Evolutionary conservation across 371 early-diverging fungal genomes (phyloP), one percentile per base, ranked within the genome.

Genomic region (Dichotomocladium elegans): DNA sequence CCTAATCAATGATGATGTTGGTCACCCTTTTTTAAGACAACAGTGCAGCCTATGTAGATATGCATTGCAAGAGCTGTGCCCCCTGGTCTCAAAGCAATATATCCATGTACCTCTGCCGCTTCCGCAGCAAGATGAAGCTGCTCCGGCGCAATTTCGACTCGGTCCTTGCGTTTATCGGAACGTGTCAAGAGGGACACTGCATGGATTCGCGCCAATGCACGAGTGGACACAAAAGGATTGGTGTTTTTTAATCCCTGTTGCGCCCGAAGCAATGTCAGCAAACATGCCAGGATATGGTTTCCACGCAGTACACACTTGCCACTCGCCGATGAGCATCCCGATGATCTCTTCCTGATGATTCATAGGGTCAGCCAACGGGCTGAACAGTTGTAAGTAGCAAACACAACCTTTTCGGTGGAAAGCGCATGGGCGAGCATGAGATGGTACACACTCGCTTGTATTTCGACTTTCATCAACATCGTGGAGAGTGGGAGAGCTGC

Each of bases 121-220:
- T 74, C 56, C n/a, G 84, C 83, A 4, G 88, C 90, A 51, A 77
- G 64, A 34, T 83, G 84, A 30, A 90, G 68, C 61, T 85, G 80
- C 43, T 79, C 75, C 28, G 82, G 77, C 5, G 75, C 70, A 43
- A 84, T 81, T 53, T 85, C 90, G 5, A 90, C 90, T 28, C 90
- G 72, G 51, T 90, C 90, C 47, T 81, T 81, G 21, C 86, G 77
- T 61, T 88, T 90, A 55, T 90, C 88, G 28, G 85, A 83, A n/a
- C 90, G 68, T 22, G 82, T 77, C 30, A 84, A 51, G 34, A 87
- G 61, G 0, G 84, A 75, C 10, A 86, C 77, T 5, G 70, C 68
- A 10, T 76, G 70, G 1, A 89, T 78, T 4, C 64, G 47, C 2
- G 84, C 88, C 21, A 74, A 58, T 37, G 55, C 53, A 35, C 47